Evolutionary conservation across 139 green algal genomes (phyloP).

Genomic region (Chlorella sorokiniana): DNA sequence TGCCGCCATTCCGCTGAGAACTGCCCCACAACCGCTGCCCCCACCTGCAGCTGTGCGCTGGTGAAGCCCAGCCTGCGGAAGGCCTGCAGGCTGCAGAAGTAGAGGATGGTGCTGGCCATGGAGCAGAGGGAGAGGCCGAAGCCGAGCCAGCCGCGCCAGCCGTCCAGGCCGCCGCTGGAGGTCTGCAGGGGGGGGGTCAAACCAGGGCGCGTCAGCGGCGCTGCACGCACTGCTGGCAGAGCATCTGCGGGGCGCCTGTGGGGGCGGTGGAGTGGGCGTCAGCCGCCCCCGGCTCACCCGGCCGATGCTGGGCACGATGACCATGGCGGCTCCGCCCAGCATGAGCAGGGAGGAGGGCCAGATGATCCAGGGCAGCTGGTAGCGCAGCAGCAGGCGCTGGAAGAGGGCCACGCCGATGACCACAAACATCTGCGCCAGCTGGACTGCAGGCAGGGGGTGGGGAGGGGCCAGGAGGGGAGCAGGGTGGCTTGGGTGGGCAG

Average conservation of each 20-base stretch:
- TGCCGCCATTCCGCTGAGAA: too few species aligned
- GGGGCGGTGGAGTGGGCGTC: too few species aligned
- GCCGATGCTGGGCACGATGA: neutral
- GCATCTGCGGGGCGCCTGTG: too few species aligned
- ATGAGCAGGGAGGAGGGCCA: conserved; percentile 13
- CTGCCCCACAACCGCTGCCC: neutral
- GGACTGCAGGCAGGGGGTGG: conserved; percentile 28
- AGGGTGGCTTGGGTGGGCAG: neutral
- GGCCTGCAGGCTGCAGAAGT: conserved; percentile 11
- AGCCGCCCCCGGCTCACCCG: neutral
- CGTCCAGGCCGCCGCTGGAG: neutral
- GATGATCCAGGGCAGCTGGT: neutral
- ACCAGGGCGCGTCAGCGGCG: neutral
- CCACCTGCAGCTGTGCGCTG: conserved; percentile 8
- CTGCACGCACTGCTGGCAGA: neutral
- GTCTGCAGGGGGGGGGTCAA: neutral
- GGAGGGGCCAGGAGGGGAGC: too few species aligned
- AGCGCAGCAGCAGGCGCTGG: conserved; percentile 19
- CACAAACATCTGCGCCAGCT: conserved; percentile 3
- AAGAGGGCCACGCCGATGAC: conserved; percentile 21
- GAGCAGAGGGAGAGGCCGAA: neutral
- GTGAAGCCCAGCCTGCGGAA: conserved; percentile 11
- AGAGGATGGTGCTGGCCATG: neutral
- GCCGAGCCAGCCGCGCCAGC: conserved; percentile 16
- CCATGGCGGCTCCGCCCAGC: conserved; percentile 9